phyloP scores from a whole-genome alignment of 495 filamentous ascomycete species.

The Entonaema liquescens region DNA sequence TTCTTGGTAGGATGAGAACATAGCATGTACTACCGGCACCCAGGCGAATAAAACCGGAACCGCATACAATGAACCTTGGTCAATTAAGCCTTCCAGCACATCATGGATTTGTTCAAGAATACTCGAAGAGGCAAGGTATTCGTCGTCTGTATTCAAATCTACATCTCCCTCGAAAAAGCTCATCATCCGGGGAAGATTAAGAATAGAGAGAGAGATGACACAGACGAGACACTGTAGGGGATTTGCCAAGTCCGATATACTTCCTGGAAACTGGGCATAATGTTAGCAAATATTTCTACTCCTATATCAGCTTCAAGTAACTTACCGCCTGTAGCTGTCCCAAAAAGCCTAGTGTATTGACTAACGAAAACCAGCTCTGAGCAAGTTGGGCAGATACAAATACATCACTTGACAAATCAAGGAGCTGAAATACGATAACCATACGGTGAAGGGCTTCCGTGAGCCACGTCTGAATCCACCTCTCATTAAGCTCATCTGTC shows the following conservation, averaged over 20 bases:
- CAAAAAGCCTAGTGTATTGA: slow-evolving; percentile 71
- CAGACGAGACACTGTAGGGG: slow-evolving; percentile 73
- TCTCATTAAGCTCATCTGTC: slow-evolving; percentile 62
- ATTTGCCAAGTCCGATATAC: slow-evolving; percentile 62
- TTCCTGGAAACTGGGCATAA: slow-evolving; percentile 36
- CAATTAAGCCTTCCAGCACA: slow-evolving; percentile 63
- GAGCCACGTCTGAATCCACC: slow-evolving; percentile 69
- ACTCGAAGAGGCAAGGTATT: slow-evolving; percentile 69
- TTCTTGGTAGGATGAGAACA: slow-evolving; percentile 66
- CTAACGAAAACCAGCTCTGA: slow-evolving; percentile 75
- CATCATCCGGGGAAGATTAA: slow-evolving; percentile 69
- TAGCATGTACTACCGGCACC: slow-evolving; percentile 75
- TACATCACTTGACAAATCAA: slow-evolving; percentile 64
- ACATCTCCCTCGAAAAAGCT: slow-evolving; percentile 52
- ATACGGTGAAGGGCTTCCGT: slow-evolving; percentile 76
- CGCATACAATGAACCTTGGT: slow-evolving; percentile 54
- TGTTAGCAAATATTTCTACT: slow-evolving; percentile 40
- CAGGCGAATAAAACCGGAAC: slow-evolving; percentile 78
- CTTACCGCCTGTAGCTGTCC: slow-evolving; percentile 66
- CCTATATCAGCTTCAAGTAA: slow-evolving; percentile 13
- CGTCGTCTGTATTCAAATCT: slow-evolving; percentile 52
- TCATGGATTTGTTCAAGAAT: slow-evolving; percentile 72
- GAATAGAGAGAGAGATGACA: slow-evolving; percentile 75
- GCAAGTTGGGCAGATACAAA: slow-evolving; percentile 68
- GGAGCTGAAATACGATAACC: slow-evolving; percentile 74